Evolutionary conservation across 1,284 basidiomycete species (phyloP), one percentile per base, ranked within the genome.

Genomic region (Trichosporon inkin): DNA sequence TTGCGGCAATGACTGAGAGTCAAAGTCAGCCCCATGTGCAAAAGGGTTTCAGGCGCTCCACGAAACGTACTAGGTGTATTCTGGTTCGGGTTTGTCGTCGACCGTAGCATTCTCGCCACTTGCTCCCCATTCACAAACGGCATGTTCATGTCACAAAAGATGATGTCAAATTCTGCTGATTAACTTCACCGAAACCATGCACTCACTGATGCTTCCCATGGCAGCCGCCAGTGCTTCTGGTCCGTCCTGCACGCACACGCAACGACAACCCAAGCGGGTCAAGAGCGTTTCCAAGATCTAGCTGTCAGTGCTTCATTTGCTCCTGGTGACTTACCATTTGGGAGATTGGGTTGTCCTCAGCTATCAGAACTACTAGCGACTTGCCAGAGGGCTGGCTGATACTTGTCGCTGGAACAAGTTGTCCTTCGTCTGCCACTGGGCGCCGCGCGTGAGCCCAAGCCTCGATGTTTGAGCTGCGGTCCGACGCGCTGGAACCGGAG

Each of bases 331-430:
- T 63, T 55, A 73, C 71, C 65, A 93, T 95, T 57, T 89, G 90
- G 0, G 91, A 93, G 69, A 94, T 96, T 0, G 95, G 95, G 72
- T 99, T 99, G 73, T 98, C 93, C 75, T 99, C 96, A 0, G 94
- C 96, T 51, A 99, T 84, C 36, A 99, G 79, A 70, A 92, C 94
- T 19, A 90, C 93, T 56, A 98, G 86, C 0, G 60, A 32, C 10
- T 55, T 51, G 0, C 41, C 54, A 2, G 49, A 13, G 0, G 38
- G 19, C 16, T 53, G 36, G 7, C 22, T 51, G 0, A 34, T 22
- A 32, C 51, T 53, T 7, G 57, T 35, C 0, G 49, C 37, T 3
- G 56, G 34, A 22, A 63, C 55, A 2, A 62, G 32, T 5, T 62
- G 61, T 10, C 54, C 22, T n/a, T 52, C 34, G 44, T 54, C 37